Evolutionary conservation across 78 protist species (phyloP), one percentile per base, ranked within the genome.

Genomic region (Pigoraptor vietnamica): DNA sequence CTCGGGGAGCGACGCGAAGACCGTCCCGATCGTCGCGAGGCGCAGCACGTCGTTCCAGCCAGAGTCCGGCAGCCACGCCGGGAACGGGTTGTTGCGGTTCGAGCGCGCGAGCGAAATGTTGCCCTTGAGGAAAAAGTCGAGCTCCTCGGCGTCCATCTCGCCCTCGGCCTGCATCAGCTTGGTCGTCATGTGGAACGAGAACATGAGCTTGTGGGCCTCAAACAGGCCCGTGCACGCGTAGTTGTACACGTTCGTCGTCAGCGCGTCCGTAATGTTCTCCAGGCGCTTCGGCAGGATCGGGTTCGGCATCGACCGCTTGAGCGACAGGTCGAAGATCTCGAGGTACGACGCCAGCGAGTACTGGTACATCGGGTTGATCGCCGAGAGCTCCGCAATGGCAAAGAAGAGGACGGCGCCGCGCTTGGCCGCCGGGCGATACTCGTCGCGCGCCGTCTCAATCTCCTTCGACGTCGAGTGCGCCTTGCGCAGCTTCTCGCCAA

Each of bases 321-420:
- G 94, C 56, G 96, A 35, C 33, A 19, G n/a, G 56, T 37, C 34
- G 94, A 97, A 97, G 67, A 98, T 95, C 0, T 92, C 98, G 86
- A 96, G 84, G 92, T 91, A 98, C 21, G 98, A 81, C 25, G 79
- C 35, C 24, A 98, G 95, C 32, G 98, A 97, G 92, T 94, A 95
- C 93, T 97, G 98, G 93, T 97, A 98, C 98, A 97, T 97, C 38
- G 91, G 2, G 89, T 89, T 93, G 90, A 98, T 92, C 24, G 92
- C 93, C 19, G 95, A 39, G 84, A 98, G 92, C 25, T 87, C 36
- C 0, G 94, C 0, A 89, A 98, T 89, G 35, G 67, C 95, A 89
- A 96, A 97, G 97, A 96, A 98, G 40, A 98, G 94, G 83, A 95
- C 93, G 23, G 98, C 67, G 39, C 98, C 99, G 23, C 99, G 94